Conservation (phyloP, 306 rosid species). For the Acacia confusa region DNA sequence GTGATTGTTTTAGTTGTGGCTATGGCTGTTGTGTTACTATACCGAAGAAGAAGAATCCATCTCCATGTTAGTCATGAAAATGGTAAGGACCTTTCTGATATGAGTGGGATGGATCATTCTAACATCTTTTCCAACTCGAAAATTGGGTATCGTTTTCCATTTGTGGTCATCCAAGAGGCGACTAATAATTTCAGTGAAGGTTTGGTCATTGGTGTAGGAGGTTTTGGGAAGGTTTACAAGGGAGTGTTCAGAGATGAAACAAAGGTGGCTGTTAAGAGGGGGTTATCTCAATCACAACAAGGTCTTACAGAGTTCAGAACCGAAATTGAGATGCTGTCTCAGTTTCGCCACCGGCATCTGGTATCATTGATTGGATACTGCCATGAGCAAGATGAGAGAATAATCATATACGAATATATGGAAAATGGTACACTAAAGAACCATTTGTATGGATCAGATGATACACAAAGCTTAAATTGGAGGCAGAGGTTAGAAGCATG, state of each 20-base stretch:
- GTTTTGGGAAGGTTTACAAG: conserved; percentile 73
- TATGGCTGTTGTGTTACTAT: conserved; percentile 31
- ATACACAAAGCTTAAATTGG: conserved; percentile 51
- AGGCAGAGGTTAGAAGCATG: conserved; percentile 67
- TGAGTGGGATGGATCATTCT: conserved; percentile 26
- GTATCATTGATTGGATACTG: conserved; percentile 75
- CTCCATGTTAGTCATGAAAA: conserved; percentile 38
- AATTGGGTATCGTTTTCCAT: conserved; percentile 54
- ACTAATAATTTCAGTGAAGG: conserved; percentile 67
- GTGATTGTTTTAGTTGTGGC: conserved; percentile 33
- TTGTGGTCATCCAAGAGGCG: conserved; percentile 49
- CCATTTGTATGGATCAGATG: conserved; percentile 54
- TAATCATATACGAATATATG: conserved; percentile 66
- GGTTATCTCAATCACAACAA: conserved; percentile 48
- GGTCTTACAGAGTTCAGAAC: conserved; percentile 65
- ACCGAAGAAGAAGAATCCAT: conserved; percentile 50
- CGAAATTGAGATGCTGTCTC: conserved; percentile 75
- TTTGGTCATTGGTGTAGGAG: conserved; percentile 62
- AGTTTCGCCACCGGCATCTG: conserved; percentile 71
- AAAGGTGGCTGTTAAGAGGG: conserved; percentile 72
- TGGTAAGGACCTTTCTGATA: conserved; percentile 16
- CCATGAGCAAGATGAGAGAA: conserved; percentile 60
- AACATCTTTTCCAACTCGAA: conserved; percentile 44
- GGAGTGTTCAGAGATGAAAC: conserved; percentile 59
- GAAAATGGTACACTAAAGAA: conserved; percentile 62